Evolutionary conservation across 2,329 filamentous ascomycete genomes (phyloP), one percentile per base, ranked within the genome.

Genomic region (Pseudocercospora crystallina): DNA sequence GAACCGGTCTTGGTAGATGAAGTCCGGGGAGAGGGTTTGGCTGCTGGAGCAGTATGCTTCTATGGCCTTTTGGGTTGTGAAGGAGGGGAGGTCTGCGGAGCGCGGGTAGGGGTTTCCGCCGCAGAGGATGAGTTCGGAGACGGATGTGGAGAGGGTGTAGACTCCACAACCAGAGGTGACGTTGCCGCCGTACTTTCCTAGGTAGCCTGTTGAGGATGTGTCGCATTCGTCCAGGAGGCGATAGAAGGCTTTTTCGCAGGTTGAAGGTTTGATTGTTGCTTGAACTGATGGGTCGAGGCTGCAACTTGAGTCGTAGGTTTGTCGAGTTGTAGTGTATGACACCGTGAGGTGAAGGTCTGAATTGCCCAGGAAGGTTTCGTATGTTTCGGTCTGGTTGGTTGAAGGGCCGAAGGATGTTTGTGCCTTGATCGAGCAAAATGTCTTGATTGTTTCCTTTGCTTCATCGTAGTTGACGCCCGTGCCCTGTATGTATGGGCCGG

Each of bases 91-190:
- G 29, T 54, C 47, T 14, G 40, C 36, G 2, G 53, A 32, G 29
- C 50, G 37, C 3, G 43, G 10, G n/a, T 49, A 56, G 2, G 53
- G 53, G 15, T 56, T 50, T 35, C 35, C 49, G 39, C 53, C 53
- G 20, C 53, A 56, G 33, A 42, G 26, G 7, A 53, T 33, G 32
- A 56, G 36, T 33, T 56, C 53, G 31, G 53, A 31, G 13, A 40
- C n/a, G 15, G 37, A n/a, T 5, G 53, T 47, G 11, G 35, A 32
- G 10, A 56, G 42, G 1, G 31, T 35, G 29, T 50, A 53, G 14
- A 56, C 34, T 8, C 43, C 49, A 32, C 53, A 56, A 4, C 43
- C 41, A n/a, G 15, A 33, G 2, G 39, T 44, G 0, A 41, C 30
- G 10, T 32, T 50, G 31, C 53, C 53, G 9, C 53, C 53, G 15